phyloP scores from a whole-genome alignment of 2,329 filamentous ascomycete genomes.

The Sclerotinia subarctica region DNA sequence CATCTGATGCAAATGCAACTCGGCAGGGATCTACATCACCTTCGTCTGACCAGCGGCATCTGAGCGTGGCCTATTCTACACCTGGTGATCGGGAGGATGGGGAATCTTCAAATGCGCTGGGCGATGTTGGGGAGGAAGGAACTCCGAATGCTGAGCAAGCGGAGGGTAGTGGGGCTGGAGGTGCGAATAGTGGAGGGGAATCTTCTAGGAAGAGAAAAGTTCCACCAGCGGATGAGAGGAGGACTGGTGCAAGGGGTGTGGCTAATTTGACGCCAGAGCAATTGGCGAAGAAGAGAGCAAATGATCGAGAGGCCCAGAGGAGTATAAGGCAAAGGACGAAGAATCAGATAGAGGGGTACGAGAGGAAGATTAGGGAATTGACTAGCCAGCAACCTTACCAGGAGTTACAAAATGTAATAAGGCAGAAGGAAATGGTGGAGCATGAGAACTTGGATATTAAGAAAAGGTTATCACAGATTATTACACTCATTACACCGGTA shows the following conservation, averaged over 20 bases:
- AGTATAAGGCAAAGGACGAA: slow-evolving; percentile 85
- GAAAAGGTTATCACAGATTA: slow-evolving; percentile 60
- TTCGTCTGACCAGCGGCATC: background rate
- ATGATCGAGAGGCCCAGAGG: slow-evolving; percentile 86
- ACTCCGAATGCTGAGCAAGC: slow-evolving; percentile 2
- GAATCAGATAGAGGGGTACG: slow-evolving; percentile 77
- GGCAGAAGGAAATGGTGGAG: slow-evolving; percentile 73
- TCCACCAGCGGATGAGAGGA: background rate
- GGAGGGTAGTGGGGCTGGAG: slow-evolving; percentile 1
- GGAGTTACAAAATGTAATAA: slow-evolving; percentile 72
- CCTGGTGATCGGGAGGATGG: slow-evolving; percentile 2
- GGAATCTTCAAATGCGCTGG: background rate
- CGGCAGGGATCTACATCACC: slow-evolving; percentile 11
- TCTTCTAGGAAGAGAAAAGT: slow-evolving; percentile 8
- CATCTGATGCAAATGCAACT: slow-evolving; percentile 21
- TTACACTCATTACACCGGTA: slow-evolving; percentile 62
- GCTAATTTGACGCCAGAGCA: slow-evolving; percentile 86
- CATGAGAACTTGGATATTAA: slow-evolving; percentile 78
- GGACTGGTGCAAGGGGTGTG: slow-evolving; percentile 68
- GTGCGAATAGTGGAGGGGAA: background rate
- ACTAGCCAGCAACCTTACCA: slow-evolving; percentile 75
- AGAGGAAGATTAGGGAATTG: slow-evolving; percentile 72
- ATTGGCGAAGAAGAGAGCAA: slow-evolving; percentile 84
- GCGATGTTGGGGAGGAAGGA: background rate
- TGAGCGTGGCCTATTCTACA: background rate